Evolutionary conservation across 2,329 filamentous ascomycete species (phyloP).

Genomic region (Microsporum audouinii): DNA sequence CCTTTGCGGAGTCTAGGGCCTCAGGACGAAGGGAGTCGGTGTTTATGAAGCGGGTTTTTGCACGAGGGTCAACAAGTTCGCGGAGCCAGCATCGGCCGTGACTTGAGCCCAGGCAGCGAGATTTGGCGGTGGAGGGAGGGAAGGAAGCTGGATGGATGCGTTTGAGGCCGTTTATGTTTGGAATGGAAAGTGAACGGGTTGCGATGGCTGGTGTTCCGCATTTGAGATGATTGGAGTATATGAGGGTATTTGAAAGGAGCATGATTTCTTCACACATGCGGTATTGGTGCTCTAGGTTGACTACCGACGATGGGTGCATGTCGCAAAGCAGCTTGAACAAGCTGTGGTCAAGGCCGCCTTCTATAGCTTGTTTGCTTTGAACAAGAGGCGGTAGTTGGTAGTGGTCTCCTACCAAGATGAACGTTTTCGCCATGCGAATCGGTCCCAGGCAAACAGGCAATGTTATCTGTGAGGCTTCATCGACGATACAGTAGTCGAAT

Average conservation of each 20-base stretch:
- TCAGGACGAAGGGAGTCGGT: conserved; percentile 61
- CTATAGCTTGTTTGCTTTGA: conserved; percentile 75
- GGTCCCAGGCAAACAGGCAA: conserved; percentile 88
- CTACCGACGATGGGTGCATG: conserved; percentile 72
- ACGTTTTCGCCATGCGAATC: conserved; percentile 82
- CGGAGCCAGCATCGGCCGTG: conserved; percentile 60
- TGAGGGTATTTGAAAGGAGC: conserved; percentile 81
- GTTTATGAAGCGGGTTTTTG: conserved; percentile 77
- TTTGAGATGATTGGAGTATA: conserved; percentile 81
- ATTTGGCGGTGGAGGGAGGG: conserved; percentile 12
- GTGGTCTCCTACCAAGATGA: conserved; percentile 92
- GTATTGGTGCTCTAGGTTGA: conserved; percentile 90
- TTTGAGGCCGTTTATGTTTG: conserved; percentile 51
- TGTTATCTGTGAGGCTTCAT: conserved; percentile 96
- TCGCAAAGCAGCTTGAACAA: conserved; percentile 91
- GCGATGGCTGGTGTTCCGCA: conserved; percentile 75
- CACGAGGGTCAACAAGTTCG: conserved; percentile 55
- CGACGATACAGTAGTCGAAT: conserved; percentile 97
- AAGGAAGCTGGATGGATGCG: conserved; percentile 41
- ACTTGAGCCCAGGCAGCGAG: conserved; percentile 46
- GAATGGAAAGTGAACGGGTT: conserved; percentile 54
- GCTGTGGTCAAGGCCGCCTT: conserved; percentile 80
- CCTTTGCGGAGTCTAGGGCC: conserved; percentile 54
- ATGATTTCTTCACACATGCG: conserved; percentile 98
- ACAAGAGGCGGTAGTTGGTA: conserved; percentile 92